Percentiles rank a stretch among this genome's conserved stretches.
Evolutionary conservation across 2,329 filamentous ascomycete species (phyloP).

Genomic region (Dactylellina leptospora): DNA sequence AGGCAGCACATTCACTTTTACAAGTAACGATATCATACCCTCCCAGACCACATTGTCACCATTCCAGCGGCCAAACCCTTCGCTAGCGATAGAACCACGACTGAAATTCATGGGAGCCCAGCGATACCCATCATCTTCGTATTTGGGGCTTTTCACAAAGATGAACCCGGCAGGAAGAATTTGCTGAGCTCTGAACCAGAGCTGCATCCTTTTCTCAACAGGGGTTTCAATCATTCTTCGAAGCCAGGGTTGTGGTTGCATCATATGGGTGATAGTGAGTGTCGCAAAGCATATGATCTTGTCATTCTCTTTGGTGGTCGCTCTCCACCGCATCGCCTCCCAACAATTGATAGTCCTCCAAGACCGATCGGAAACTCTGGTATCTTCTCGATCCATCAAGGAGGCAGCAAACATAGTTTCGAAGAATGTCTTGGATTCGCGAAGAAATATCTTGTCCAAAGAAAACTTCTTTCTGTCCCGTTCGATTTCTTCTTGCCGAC

Average conservation of each 20-base stretch:
- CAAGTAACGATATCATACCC: not conserved
- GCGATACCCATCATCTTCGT: not conserved
- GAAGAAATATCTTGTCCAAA: not conserved
- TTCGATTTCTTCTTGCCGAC: not conserved
- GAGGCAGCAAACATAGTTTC: not conserved
- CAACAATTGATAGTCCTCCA: not conserved
- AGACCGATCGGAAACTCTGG: not conserved
- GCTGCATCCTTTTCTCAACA: not conserved
- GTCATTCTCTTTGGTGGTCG: slow-evolving; percentile 2
- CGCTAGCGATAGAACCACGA: not conserved
- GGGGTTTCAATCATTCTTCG: not conserved
- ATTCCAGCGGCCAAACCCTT: too few species aligned
- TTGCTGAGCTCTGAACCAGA: not conserved
- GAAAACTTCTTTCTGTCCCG: not conserved
- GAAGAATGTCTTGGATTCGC: not conserved
- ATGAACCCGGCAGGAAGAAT: not conserved
- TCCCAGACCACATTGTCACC: not conserved
- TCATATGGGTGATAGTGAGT: not conserved
- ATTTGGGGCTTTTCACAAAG: slow-evolving; percentile 1
- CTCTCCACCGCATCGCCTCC: not conserved
- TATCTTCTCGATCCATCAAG: not conserved
- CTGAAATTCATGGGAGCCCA: not conserved
- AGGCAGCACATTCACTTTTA: not conserved
- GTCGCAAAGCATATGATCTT: not conserved
- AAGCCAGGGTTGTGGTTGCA: not conserved